Percentiles rank a stretch among this genome's conserved stretches.
phyloP scores from a whole-genome alignment of 2,329 filamentous ascomycete genomes.

The Colletotrichum nymphaeae region DNA sequence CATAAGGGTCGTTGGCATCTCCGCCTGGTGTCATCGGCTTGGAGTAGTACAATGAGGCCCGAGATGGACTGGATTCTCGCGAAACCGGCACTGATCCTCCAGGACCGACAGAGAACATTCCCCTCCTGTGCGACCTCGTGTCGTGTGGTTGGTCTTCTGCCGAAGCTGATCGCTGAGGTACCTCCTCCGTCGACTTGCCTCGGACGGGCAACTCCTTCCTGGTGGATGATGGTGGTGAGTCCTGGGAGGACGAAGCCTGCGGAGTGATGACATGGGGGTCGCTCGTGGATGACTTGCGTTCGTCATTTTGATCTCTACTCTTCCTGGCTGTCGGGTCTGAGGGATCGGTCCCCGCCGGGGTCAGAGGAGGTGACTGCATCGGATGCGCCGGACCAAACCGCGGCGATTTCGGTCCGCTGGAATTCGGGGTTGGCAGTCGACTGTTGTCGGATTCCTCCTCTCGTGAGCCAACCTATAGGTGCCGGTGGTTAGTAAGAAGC shows the following conservation, averaged over 20 bases:
- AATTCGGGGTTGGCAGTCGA: conserved; percentile 72
- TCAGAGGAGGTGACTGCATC: conserved; percentile 89
- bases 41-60: conserved; percentile 73
- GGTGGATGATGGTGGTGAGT: conserved; percentile 56
- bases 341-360: conserved; percentile 79
- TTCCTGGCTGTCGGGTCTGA: conserved; percentile 49
- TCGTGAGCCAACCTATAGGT: conserved; percentile 66
- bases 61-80: conserved; percentile 72
- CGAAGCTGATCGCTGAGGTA: conserved; percentile 54
- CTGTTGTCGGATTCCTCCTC: conserved; percentile 73
- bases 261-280: conserved; percentile 71
- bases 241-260: conserved; percentile 71
- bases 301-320: conserved; percentile 41
- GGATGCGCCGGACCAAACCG: conserved; percentile 76
- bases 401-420: conserved; percentile 74
- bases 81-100: conserved; percentile 67
- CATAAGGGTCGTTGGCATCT: conserved; percentile 86
- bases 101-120: conserved; percentile 64
- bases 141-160: conserved; percentile 49
- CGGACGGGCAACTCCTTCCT: conserved; percentile 54
- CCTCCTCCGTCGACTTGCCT: conserved; percentile 54
- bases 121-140: conserved; percentile 59
- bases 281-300: conserved; percentile 49
- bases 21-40: conserved; percentile 83
- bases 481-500: conserved; percentile 40